Evolutionary conservation across 2,329 filamentous ascomycete genomes (phyloP).

Genomic region (Bertia moriformis): DNA sequence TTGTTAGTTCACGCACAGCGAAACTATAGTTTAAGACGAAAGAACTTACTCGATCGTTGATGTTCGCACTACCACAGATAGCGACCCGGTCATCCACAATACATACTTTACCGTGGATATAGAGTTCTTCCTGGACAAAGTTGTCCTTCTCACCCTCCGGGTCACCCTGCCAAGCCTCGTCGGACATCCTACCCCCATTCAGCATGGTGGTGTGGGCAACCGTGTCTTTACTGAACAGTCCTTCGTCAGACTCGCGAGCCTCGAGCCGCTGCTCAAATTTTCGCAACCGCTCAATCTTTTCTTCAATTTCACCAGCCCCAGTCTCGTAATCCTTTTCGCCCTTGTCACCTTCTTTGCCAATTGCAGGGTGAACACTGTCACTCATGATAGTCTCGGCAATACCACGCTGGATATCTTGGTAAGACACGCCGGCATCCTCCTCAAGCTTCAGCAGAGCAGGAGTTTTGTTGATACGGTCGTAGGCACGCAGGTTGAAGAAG

Average conservation of each 20-base stretch:
- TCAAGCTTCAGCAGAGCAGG: constrained; percentile 60
- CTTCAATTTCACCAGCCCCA: constrained; percentile 15
- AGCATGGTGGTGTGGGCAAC: constrained; percentile 76
- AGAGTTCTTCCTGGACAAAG: constrained; percentile 91
- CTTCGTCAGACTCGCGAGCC: constrained; percentile 17
- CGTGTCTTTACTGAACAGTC: constrained; percentile 21
- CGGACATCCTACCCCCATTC: constrained; percentile 38
- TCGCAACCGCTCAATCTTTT: constrained; percentile 15
- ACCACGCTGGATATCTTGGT: constrained; percentile 74
- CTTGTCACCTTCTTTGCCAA: constrained; percentile 5
- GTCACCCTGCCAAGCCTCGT: constrained; percentile 66
- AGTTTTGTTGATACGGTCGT: constrained; percentile 81
- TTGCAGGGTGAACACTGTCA: constrained; percentile 41
- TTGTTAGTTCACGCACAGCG: background rate
- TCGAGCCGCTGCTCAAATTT: constrained; percentile 39
- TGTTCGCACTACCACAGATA: constrained; percentile 74
- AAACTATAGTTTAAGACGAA: background rate
- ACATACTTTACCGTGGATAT: constrained; percentile 82
- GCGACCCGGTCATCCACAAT: constrained; percentile 78
- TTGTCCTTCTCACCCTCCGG: constrained; percentile 66
- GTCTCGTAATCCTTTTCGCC: constrained; percentile 18
- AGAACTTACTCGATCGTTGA: constrained; percentile 60
- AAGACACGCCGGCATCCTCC: constrained; percentile 66
- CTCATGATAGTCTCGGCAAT: constrained; percentile 81
- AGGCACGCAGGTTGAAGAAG: constrained; percentile 84